phyloP scores from a whole-genome alignment of 139 green algal species.

The Dunaliella sp. region DNA sequence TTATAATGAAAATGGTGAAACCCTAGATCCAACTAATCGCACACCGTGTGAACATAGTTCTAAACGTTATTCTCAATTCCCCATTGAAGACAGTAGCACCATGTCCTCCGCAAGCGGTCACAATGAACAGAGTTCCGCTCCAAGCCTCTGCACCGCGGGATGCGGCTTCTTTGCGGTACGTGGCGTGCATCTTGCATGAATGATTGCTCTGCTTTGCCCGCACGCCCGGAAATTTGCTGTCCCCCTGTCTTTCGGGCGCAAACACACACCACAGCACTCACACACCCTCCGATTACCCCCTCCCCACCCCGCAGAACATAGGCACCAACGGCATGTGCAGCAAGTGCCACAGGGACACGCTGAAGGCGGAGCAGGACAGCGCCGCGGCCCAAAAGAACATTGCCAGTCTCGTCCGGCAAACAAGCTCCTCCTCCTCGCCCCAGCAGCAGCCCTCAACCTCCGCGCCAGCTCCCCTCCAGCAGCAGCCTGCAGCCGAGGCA shows the following conservation, averaged over 20 bases:
- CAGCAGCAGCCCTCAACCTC: background rate
- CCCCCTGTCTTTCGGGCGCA: slow-evolving; percentile 43
- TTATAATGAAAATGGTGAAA: no score
- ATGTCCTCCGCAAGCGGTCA: no score
- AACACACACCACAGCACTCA: background rate
- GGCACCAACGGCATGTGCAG: slow-evolving; percentile 49
- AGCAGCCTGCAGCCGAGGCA: background rate
- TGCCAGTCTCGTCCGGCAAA: background rate
- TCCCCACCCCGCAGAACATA: slow-evolving; percentile 17
- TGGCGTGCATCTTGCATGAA: background rate
- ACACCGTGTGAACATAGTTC: no score
- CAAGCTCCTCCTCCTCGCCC: background rate
- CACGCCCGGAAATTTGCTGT: no score
- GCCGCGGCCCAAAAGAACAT: background rate
- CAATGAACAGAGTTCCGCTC: no score
- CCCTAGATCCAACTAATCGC: no score
- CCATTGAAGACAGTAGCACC: no score
- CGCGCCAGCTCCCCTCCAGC: background rate
- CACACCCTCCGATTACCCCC: background rate
- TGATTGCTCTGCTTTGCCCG: no score
- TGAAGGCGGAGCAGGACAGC: slow-evolving; percentile 20
- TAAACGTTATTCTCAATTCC: no score
- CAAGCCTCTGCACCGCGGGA: slow-evolving; percentile 52
- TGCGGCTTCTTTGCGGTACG: slow-evolving; percentile 71
- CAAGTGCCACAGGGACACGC: slow-evolving; percentile 65